These are phyloP conservation scores for Ustilago trichophora DNA, from an alignment of 1,284 basidiomycete genomes.

Conservation along the genomic window DNA sequence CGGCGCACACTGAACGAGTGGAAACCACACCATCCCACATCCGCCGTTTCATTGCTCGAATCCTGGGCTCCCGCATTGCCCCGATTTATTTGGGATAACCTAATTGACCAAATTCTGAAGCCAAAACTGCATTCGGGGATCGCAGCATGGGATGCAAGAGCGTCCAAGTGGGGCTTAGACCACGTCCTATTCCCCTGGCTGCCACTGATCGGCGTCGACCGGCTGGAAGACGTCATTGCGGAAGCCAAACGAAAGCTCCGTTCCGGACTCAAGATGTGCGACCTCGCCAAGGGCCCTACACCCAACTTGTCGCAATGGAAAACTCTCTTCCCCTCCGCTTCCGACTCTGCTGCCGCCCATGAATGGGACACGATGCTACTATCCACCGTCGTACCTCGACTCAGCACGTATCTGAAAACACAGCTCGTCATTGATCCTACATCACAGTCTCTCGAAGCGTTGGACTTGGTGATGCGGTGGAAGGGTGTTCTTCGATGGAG, in stretches of 20 bases:
- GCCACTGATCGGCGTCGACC: slow-evolving; percentile 77
- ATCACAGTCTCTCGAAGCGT: slow-evolving; percentile 77
- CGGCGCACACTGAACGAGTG: slow-evolving; percentile 80
- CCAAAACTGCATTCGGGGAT: slow-evolving; percentile 88
- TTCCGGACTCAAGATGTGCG: slow-evolving; percentile 79
- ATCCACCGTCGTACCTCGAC: slow-evolving; percentile 88
- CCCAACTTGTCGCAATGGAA: slow-evolving; percentile 44
- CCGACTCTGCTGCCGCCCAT: neutral
- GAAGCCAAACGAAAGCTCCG: slow-evolving; percentile 87
- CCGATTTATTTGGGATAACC: slow-evolving; percentile 88
- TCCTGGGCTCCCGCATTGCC: slow-evolving; percentile 88
- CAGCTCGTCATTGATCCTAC: slow-evolving; percentile 88
- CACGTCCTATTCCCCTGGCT: slow-evolving; percentile 95
- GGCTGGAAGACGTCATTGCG: slow-evolving; percentile 78
- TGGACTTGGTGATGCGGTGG: slow-evolving; percentile 84
- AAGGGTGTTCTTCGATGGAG: slow-evolving; percentile 73
- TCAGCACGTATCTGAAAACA: slow-evolving; percentile 79
- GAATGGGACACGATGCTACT: slow-evolving; percentile 94
- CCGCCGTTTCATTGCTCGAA: slow-evolving; percentile 84
- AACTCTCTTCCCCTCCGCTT: slow-evolving; percentile 16
- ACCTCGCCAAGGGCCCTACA: slow-evolving; percentile 19
- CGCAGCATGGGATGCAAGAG: slow-evolving; percentile 73
- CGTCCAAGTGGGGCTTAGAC: slow-evolving; percentile 70
- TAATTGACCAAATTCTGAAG: slow-evolving; percentile 91
- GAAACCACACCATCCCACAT: slow-evolving; percentile 77